phyloP scores from a whole-genome alignment of 805 yeast species.

The Candida hungchunana region DNA sequence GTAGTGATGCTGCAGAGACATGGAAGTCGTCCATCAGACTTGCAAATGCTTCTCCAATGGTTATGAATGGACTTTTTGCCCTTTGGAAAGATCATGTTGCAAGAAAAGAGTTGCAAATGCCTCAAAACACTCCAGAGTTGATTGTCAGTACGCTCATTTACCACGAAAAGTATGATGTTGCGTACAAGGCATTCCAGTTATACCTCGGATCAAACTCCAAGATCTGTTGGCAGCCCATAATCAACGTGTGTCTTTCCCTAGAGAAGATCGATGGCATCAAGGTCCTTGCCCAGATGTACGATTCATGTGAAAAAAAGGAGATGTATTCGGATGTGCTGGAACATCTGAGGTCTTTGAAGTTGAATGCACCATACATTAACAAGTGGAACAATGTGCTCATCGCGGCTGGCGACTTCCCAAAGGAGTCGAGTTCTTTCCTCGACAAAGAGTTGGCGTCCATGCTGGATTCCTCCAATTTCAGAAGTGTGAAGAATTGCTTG shows the following conservation, averaged over 20 bases:
- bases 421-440: constrained; percentile 12
- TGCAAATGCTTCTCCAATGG: constrained; percentile 13
- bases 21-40: constrained; percentile 19
- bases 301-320: constrained; percentile 1
- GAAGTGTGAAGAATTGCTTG: constrained; percentile 16
- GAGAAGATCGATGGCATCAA: constrained; percentile 6
- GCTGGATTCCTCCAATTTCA: constrained; percentile 9
- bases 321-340: constrained; percentile 10
- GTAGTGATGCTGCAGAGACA: constrained; percentile 2
- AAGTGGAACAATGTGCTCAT: constrained; percentile 17
- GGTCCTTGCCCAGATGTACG: constrained; percentile 11
- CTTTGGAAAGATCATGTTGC: constrained; percentile 4
- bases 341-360: constrained; percentile 7
- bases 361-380: constrained; percentile 12
- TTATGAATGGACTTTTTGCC: constrained; percentile 11
- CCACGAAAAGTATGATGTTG: constrained; percentile 14
- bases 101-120: constrained; percentile 7
- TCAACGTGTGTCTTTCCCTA: constrained; percentile 11
- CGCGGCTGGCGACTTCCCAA: constrained; percentile 16
- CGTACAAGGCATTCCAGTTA: constrained; percentile 7
- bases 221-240: constrained; percentile 16
- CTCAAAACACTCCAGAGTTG: constrained; percentile 11
- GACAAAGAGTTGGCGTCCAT: constrained; percentile 16
- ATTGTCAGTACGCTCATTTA: constrained; percentile 16
- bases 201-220: not conserved